Base-by-base conservation (phyloP, 495 filamentous ascomycete genomes). In the Talaromyces borbonicus region DNA sequence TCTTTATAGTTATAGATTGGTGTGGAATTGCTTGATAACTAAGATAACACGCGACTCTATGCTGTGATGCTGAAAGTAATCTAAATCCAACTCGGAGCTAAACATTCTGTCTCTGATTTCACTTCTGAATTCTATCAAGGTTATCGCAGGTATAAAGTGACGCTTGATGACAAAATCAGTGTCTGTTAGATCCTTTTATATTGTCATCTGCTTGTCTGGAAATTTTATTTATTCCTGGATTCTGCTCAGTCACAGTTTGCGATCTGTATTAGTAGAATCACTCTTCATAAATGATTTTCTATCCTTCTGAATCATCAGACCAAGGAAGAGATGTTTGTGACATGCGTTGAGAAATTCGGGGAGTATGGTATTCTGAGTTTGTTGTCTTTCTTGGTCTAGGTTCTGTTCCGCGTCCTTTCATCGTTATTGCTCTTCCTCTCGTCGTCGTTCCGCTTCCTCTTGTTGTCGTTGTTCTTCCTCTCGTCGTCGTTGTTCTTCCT, bases 1-100 rank as follows among this genome's bases (percentile, higher is more conserved):
- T 0, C 58, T 37, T 6, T 52, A 33, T 19, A 57, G 52, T 6
- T 30, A 32, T 1, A 43, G 51, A 20, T 62, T 53, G 22, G 60
- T 62, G 52, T 54, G 62, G 15, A 65, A 22, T 26, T 49, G 0
- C 30, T 49, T 19, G 8, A 54, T 43, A 4, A 52, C 39, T 16
- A 11, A 40, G 16, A 39, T 37, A 43, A 54, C 45, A 16, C 30
- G 52, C 9, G 27, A 26, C 52, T 52, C 45, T 59, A 54, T 0
- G 37, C 1, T n/a, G 60, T 51, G 5, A 59, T 56, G 47, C 54
- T 39, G 30, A 33, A 50, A 48, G 8, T 48, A 9, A 15, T 16
- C 29, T 4, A 51, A 9, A 43, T 54, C 49, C 7, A 48, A 32
- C 25, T 54, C 49, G 19, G 46, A 49, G 3, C 49, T 37, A 25